Evolutionary conservation across 805 yeast species (phyloP).

Genomic region (Nakazawaea wickerhamii): DNA sequence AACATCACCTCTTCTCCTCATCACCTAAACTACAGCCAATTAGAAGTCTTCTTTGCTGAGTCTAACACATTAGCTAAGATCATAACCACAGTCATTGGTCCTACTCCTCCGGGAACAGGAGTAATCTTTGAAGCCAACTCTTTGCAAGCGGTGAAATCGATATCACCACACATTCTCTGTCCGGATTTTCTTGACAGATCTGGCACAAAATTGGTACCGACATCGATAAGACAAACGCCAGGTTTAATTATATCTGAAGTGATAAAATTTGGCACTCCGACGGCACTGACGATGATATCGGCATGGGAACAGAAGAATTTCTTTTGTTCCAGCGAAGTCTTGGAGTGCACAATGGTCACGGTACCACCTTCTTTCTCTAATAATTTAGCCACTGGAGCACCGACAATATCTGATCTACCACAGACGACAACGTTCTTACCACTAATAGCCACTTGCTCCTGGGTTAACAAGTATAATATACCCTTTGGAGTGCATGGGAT

Average conservation of each 20-base stretch:
- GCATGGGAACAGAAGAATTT: constrained; percentile 48
- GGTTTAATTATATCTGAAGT: constrained; percentile 70
- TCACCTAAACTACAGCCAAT: not conserved
- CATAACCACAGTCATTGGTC: constrained; percentile 89
- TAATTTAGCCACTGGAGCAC: constrained; percentile 71
- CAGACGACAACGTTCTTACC: constrained; percentile 79
- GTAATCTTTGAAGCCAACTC: constrained; percentile 59
- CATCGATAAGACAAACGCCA: constrained; percentile 71
- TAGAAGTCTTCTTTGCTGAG: constrained; percentile 53
- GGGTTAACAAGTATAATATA: constrained; percentile 56
- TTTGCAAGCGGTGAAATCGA: constrained; percentile 53
- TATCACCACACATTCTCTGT: constrained; percentile 71
- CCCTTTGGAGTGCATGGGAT: constrained; percentile 87
- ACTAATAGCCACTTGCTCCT: constrained; percentile 46
- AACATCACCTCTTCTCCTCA: not conserved
- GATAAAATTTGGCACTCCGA: constrained; percentile 67
- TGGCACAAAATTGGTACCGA: constrained; percentile 72
- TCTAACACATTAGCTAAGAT: constrained; percentile 63
- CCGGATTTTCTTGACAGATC: constrained; percentile 67
- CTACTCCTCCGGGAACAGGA: constrained; percentile 93
- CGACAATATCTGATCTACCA: constrained; percentile 85
- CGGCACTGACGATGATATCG: constrained; percentile 74
- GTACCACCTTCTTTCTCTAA: constrained; percentile 69
- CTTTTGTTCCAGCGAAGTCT: constrained; percentile 47
- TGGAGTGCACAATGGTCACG: constrained; percentile 70